These are phyloP conservation scores for Ramaria sp. DNA, from an alignment of 768 basidiomycete genomes.

Conservation along the genomic window DNA sequence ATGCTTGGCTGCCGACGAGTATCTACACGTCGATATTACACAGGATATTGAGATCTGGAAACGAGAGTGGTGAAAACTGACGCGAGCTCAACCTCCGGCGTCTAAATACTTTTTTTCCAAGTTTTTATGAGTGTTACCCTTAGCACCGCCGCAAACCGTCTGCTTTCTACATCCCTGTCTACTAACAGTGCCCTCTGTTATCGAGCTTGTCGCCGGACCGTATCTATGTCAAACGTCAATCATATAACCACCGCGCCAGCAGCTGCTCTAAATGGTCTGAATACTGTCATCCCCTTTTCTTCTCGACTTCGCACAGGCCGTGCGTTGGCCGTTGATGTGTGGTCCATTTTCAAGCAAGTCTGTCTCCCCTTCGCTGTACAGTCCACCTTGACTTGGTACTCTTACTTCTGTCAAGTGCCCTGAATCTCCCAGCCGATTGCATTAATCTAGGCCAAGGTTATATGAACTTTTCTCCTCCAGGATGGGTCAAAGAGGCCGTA, in stretches of 20 bases:
- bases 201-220: not conserved
- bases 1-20: no score
- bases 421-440: conserved; percentile 81
- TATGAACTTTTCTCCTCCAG: conserved; percentile 85
- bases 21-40: no score
- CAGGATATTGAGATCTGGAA: no score
- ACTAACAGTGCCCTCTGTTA: not conserved
- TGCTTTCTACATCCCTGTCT: no score
- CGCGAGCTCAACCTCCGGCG: no score
- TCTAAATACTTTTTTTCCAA: no score
- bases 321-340: conserved; percentile 75
- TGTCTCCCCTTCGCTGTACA: conserved; percentile 13
- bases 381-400: conserved; percentile 6
- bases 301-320: conserved; percentile 65
- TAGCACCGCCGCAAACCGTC: no score
- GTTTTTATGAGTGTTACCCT: no score
- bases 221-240: not conserved
- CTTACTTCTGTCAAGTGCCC: conserved; percentile 41
- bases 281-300: conserved; percentile 48
- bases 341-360: conserved; percentile 92
- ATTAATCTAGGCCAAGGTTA: conserved; percentile 94
- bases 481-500: conserved; percentile 69
- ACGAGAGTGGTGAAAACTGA: no score
- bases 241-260: not conserved
- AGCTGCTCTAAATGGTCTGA: not conserved